Evolutionary conservation across 306 rosid species (phyloP).

Genomic region (Oxytropis ochrocephala): DNA sequence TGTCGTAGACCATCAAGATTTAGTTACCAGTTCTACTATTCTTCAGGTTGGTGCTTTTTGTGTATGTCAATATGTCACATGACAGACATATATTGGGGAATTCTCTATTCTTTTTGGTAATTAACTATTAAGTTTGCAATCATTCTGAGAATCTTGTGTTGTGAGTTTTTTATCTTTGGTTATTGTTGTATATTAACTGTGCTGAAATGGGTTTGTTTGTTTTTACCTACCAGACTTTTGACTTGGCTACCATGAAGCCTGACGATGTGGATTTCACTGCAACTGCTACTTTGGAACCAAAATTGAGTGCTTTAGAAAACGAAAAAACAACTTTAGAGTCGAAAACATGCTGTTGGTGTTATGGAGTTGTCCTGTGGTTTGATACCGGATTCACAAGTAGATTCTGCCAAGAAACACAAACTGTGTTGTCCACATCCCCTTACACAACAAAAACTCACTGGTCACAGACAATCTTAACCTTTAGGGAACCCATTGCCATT

Average conservation of each 20-base stretch:
- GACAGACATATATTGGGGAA: background rate
- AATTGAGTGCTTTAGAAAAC: slow-evolving; percentile 10
- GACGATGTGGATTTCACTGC: slow-evolving; percentile 82
- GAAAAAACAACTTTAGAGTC: slow-evolving; percentile 20
- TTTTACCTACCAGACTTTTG: slow-evolving; percentile 51
- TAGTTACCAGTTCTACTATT: slow-evolving; percentile 61
- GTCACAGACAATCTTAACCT: slow-evolving; percentile 86
- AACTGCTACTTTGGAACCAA: slow-evolving; percentile 61
- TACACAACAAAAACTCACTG: slow-evolving; percentile 66
- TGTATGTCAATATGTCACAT: background rate
- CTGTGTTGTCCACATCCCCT: slow-evolving; percentile 79
- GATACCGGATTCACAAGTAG: slow-evolving; percentile 85
- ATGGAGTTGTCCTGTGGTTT: slow-evolving; percentile 85
- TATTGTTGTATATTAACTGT: background rate
- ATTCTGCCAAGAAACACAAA: slow-evolving; percentile 69
- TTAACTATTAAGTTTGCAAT: background rate
- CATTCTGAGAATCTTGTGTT: background rate
- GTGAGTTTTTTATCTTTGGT: background rate
- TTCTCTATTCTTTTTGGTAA: background rate
- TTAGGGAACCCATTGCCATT: slow-evolving; percentile 65
- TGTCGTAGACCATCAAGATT: slow-evolving; percentile 50
- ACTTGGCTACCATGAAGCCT: slow-evolving; percentile 79
- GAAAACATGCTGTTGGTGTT: slow-evolving; percentile 47
- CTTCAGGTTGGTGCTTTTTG: slow-evolving; percentile 62
- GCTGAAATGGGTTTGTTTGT: background rate